Evolutionary conservation across 352 stramenopile species (phyloP).

Genomic region (Pythium coloratum): DNA sequence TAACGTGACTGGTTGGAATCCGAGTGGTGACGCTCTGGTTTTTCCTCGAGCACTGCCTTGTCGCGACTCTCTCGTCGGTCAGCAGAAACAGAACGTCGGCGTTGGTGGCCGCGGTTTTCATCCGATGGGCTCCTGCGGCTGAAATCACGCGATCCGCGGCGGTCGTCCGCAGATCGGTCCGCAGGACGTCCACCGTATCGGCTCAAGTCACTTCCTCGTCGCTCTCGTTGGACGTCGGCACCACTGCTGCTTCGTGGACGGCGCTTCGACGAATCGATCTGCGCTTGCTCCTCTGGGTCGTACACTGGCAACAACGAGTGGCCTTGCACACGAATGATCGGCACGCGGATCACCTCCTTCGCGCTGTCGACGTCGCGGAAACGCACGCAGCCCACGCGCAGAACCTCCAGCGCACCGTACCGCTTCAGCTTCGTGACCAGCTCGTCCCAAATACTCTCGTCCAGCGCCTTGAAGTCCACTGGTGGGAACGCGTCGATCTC

Average conservation of each 20-base stretch:
- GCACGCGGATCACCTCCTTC: slow-evolving; percentile 56
- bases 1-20: slow-evolving; percentile 24
- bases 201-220: slow-evolving; percentile 5
- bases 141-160: slow-evolving; percentile 13
- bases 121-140: not conserved
- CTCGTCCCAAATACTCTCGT: slow-evolving; percentile 45
- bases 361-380: slow-evolving; percentile 55
- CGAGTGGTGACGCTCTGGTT: not conserved
- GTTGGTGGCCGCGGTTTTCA: slow-evolving; percentile 14
- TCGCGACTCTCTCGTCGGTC: slow-evolving; percentile 11
- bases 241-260: slow-evolving; percentile 9
- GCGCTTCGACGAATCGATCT: slow-evolving; percentile 43
- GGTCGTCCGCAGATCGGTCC: not conserved
- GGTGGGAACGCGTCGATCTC: slow-evolving; percentile 43
- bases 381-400: slow-evolving; percentile 47
- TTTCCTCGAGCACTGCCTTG: slow-evolving; percentile 1
- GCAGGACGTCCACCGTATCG: not conserved
- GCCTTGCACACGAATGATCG: slow-evolving; percentile 44
- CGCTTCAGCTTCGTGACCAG: slow-evolving; percentile 43
- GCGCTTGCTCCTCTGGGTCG: slow-evolving; percentile 62
- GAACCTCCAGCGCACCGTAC: slow-evolving; percentile 49
- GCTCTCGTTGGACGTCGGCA: slow-evolving; percentile 16
- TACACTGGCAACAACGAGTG: slow-evolving; percentile 69
- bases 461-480: slow-evolving; percentile 48
- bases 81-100: slow-evolving; percentile 16